Conservation (phyloP, 306 rosid species). For the Rosa multiflora region DNA sequence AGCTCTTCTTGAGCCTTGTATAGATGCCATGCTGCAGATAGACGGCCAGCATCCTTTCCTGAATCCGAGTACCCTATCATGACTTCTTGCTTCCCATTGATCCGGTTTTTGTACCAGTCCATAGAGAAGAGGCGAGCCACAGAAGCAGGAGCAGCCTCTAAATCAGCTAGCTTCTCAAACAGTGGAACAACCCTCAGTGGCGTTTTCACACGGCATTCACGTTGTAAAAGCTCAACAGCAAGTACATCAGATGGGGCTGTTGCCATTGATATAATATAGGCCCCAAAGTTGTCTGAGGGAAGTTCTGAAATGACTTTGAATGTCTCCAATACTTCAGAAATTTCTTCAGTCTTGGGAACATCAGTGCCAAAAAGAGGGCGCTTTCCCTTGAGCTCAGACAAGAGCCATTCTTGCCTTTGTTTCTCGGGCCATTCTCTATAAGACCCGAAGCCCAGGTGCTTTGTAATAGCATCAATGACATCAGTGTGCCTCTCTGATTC, state of each 20-base stretch:
- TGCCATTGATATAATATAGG: slow-evolving; percentile 97
- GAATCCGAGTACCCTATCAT: slow-evolving; percentile 99
- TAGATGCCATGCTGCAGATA: slow-evolving; percentile 96
- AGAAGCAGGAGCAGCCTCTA: slow-evolving; percentile 90
- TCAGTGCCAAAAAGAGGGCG: slow-evolving; percentile 94
- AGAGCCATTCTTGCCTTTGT: slow-evolving; percentile 86
- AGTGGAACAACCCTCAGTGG: slow-evolving; percentile 92
- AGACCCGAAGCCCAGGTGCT: slow-evolving; percentile 79
- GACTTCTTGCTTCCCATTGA: slow-evolving; percentile 94
- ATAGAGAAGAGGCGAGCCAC: slow-evolving; percentile 84
- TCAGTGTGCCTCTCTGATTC: slow-evolving; percentile 98
- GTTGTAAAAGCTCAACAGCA: slow-evolving; percentile 93
- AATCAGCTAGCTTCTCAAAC: slow-evolving; percentile 95
- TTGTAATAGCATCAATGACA: slow-evolving; percentile 86
- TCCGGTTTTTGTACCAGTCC: slow-evolving; percentile 92
- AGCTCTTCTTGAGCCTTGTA: slow-evolving; percentile 97
- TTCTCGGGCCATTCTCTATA: slow-evolving; percentile 78
- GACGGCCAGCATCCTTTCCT: slow-evolving; percentile 96
- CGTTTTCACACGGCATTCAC: slow-evolving; percentile 73
- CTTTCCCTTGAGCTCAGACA: slow-evolving; percentile 88
- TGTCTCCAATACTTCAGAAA: slow-evolving; percentile 79
- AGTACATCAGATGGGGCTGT: slow-evolving; percentile 94
- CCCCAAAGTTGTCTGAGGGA: slow-evolving; percentile 86
- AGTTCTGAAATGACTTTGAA: slow-evolving; percentile 84
- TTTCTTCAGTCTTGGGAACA: slow-evolving; percentile 92